Evolutionary conservation across 257 asterid genomes (phyloP).

Genomic region (Sherardia arvensis): DNA sequence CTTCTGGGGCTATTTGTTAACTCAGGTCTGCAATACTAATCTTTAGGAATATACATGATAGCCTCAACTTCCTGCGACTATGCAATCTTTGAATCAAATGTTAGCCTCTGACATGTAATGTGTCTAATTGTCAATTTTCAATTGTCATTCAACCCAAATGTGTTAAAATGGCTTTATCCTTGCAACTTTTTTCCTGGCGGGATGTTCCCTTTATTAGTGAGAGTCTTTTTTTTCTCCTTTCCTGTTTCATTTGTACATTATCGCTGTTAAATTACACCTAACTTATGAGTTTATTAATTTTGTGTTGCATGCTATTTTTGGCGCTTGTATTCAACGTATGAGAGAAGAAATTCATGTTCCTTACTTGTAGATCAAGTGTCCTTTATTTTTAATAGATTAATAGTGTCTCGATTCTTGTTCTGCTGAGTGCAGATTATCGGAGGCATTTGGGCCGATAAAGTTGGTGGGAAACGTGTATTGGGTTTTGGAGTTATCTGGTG

Average conservation of each 20-base stretch:
- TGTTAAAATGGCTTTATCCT: not conserved
- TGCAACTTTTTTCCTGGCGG: too few species aligned
- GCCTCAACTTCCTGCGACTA: not conserved
- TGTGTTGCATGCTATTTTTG: not conserved
- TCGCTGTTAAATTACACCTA: not conserved
- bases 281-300: not conserved
- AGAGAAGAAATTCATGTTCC: not conserved
- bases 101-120: not conserved
- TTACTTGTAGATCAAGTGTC: not conserved
- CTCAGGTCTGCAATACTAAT: slow-evolving; percentile 53
- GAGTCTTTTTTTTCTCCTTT: not conserved
- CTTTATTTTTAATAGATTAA: not conserved
- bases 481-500: slow-evolving; percentile 99
- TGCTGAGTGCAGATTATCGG: slow-evolving; percentile 60
- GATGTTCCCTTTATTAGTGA: not conserved
- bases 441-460: slow-evolving; percentile 98
- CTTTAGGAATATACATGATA: not conserved
- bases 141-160: not conserved
- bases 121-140: too few species aligned
- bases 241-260: not conserved
- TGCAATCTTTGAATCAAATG: not conserved
- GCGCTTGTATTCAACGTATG: not conserved
- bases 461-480: slow-evolving; percentile 87
- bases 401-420: not conserved
- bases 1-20: slow-evolving; percentile 99